Base-by-base conservation (phyloP, 768 basidiomycete genomes). In the Atractiella rhizophila region DNA sequence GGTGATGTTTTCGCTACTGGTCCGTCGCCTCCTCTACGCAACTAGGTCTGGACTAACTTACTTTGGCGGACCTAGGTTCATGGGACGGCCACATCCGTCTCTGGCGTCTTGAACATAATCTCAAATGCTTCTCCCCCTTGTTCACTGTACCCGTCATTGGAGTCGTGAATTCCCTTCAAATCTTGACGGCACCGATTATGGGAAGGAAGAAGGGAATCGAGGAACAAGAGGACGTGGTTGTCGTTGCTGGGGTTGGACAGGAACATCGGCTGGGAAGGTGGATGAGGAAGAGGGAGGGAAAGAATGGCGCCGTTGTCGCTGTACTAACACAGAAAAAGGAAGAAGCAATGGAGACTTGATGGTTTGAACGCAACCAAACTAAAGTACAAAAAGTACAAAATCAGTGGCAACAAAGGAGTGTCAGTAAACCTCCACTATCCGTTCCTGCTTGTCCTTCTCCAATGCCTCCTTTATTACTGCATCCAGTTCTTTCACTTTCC, bases 1-100 rank as follows among this genome's bases (percentile, higher is more conserved):
- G 80, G 83, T 6, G 82, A 98, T 57, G 53, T 83, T 5, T 77
- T 98, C 48, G 82, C 70, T 0, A 83, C 85, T 5, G 88, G 86
- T 81, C 55, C 43, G 64, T 58, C 2, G 18, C 11, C 18, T n/a
- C 11, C 15, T 34, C 6, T 19, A 23, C 10, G 19, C 34, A 28
- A 36, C 19, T 28, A 29, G 18, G 35, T 2, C 31, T n/a, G 24
- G 16, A 35, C 28, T 5, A 31, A 30, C 35, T 47, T 30, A 39
- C 27, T n/a, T n/a, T n/a, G 6, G 13, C 6, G 13, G 6, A 5
- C 29, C 3, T 46, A 91, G 85, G 88, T 25, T 96, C 91, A 10
- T 96, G 80, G 76, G 83, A 91, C 47, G 82, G 83, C 33, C 57
- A 66, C 35, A 69, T 96, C 52, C 76, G 78, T 37, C 63, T 98